Evolutionary conservation across 192 early-diverging fungal species (phyloP).

Genomic region (Piromyces sp.): DNA sequence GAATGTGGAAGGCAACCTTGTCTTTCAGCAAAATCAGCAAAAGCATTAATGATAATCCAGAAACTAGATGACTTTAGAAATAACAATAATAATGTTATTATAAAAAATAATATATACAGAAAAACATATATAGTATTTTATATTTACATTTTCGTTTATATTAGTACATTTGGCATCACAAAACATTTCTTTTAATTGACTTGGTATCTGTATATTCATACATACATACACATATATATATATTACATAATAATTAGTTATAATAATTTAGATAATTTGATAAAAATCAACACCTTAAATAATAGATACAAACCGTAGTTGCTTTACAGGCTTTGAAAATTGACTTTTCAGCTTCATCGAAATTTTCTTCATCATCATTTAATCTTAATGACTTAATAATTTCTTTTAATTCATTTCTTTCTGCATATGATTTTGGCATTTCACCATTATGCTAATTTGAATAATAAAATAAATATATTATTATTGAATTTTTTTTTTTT

Average conservation of each 20-base stretch:
- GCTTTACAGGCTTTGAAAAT: conserved; percentile 41
- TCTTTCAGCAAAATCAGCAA: conserved; percentile 58
- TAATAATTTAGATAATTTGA: too few species aligned
- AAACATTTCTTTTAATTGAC: conserved; percentile 27
- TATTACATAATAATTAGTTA: too few species aligned
- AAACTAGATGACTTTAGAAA: conserved; percentile 41
- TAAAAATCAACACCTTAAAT: too few species aligned
- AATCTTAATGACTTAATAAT: conserved; percentile 33
- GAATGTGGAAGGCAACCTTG: conserved; percentile 61
- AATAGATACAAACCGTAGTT: too few species aligned
- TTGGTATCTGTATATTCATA: conserved; percentile 18
- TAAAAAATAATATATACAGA: too few species aligned
- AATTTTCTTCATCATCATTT: conserved; percentile 65
- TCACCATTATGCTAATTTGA: conserved; percentile 34
- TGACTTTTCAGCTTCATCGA: conserved; percentile 62
- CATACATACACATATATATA: too few species aligned
- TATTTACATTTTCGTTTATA: conserved; percentile 35
- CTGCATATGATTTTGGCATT: conserved; percentile 34
- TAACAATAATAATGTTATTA: neutral
- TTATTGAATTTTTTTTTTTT: too few species aligned
- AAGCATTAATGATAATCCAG: conserved; percentile 69
- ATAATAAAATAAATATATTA: too few species aligned
- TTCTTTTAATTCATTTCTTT: conserved; percentile 49
- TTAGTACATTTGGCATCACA: conserved; percentile 25
- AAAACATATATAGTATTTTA: too few species aligned